A percentile compares a stretch with the other conserved stretches of the same genome.
Evolutionary conservation across 176 grass and related monocot genomes (phyloP).

Genomic region (Bromus sterilis): DNA sequence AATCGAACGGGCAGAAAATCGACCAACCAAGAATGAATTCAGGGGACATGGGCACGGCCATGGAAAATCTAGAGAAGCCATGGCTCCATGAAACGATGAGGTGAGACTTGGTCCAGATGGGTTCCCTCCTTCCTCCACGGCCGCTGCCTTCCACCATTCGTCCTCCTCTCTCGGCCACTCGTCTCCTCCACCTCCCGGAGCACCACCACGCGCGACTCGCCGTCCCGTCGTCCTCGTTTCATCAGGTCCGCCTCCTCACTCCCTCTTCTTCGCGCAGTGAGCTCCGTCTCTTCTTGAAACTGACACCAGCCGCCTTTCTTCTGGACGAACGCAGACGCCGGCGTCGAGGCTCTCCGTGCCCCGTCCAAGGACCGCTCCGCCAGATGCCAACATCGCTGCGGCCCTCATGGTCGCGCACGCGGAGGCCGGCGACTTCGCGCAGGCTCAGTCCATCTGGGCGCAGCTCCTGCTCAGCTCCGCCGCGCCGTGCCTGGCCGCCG

Average conservation of each 20-base stretch:
- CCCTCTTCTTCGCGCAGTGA: background rate
- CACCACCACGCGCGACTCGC: background rate
- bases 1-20: no score
- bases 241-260: background rate
- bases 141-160: background rate
- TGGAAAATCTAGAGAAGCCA: no score
- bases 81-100: background rate
- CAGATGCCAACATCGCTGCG: background rate
- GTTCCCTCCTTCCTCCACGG: slow-evolving; percentile 2
- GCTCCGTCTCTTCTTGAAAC: background rate
- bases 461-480: slow-evolving; percentile 77
- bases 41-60: no score
- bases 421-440: slow-evolving; percentile 51
- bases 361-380: background rate
- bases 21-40: no score
- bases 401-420: slow-evolving; percentile 54
- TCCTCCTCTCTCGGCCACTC: background rate
- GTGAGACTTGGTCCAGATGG: no score
- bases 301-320: background rate
- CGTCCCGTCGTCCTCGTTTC: background rate
- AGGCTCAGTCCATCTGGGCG: slow-evolving; percentile 57
- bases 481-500: slow-evolving; percentile 24
- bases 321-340: background rate
- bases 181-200: background rate
- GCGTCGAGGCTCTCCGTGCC: background rate